Base-by-base conservation (phyloP, 331 rosid species). In the Telfairia occidentalis region DNA sequence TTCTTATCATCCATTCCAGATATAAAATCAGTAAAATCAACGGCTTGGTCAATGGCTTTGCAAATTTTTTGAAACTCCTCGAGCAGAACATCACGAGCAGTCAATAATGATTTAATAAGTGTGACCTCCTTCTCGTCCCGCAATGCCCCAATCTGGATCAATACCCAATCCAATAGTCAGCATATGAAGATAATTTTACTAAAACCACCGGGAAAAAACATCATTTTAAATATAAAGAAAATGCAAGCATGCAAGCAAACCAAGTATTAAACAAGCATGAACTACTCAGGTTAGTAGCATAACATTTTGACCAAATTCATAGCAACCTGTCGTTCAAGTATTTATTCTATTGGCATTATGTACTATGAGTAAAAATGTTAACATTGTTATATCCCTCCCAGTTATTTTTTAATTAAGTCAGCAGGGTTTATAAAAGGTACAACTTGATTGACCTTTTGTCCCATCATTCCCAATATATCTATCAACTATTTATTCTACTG, bases 61-160 rank as follows among this genome's bases (percentile, higher is more conserved):
- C 90, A 83, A 42, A 91, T 80, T 78, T 79, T 87, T 78, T 75
- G 88, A 19, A 94, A 87, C 82, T 89, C 98, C 81, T 91, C 96
- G 74, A 91, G 83, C 82, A 91, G 80, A 77, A 85, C 71, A 78
- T 85, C 91, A 79, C 92, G 97, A 48, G 95, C 85, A 83, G 90
- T 74, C 78, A 86, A 69, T 83, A 94, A 78, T 67, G 90, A 83
- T 79, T 88, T 91, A 54, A 90, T 77, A 83, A 84, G 90, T 84
- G 86, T 45, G 82, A 77, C 75, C 69, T 76, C 83, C 28, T 86
- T 84, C 46, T 40, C 74, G 78, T 82, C 87, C 64, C 78, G 79
- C 15, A 32, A 69, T 78, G 90, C 79, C 75, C 82, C 76, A 71
- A 74, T 84, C 76, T 70, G 83, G 34, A 66, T 81, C 60, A 82